Base-by-base conservation (phyloP, 306 rosid genomes). In the Phaseolus lunatus region DNA sequence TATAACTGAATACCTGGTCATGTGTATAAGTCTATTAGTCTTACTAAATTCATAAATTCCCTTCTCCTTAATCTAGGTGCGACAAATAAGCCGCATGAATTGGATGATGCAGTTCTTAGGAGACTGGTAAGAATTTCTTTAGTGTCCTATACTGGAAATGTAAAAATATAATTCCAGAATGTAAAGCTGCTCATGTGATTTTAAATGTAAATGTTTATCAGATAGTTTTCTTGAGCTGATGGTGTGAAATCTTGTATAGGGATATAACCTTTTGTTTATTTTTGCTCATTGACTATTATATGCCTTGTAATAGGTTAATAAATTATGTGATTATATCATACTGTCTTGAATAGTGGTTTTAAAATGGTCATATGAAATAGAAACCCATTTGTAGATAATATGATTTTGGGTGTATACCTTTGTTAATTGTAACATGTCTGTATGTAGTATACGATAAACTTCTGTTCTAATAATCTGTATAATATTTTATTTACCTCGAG, bases 61-160 rank as follows among this genome's bases (percentile, higher is more conserved):
- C 64, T 64, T 64, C 56, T 50, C 81, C 71, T 82, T 70, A 78
- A 70, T 82, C 57, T 78, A 95, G 98, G 98, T 83, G 98, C 98
- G 24, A 95, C 98, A 27, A 95, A 95, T 84, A 95, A 92, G 93
- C 98, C 98, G 1, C 97, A 92, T 81, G 98, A 95, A 80, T 81
- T 95, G 83, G 98, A 95, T 86, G 98, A 95, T 39, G 98, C 98
- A 9, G 98, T 95, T 79, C 93, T 95, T 54, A 86, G 98, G 89
- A 90, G 98, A 87, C 85, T 95, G 92, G 98, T 95, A 62, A 79
- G 89, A 83, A 83, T 78, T 45, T 81, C 76, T 74, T 37, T 41
- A 65, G 0, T 54, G 27, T 24, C 72, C 58, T 69, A 16, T 39
- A 54, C 56, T 43, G 82, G 24, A 81, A 53, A 35, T 24, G 44